Conservation (phyloP, 768 basidiomycete genomes). For the Suillus spraguei region DNA sequence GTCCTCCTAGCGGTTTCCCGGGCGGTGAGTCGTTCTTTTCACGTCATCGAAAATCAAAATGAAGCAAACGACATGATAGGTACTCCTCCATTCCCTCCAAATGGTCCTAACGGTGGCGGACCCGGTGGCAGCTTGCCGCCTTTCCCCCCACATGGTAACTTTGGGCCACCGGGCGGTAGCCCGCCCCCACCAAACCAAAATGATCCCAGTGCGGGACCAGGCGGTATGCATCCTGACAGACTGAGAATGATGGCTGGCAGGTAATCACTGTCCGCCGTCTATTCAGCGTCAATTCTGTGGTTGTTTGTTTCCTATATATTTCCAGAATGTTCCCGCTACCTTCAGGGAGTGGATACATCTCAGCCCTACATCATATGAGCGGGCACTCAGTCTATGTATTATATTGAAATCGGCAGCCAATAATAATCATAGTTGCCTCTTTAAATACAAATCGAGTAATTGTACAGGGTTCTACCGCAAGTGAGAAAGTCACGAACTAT, state of each 20-base stretch:
- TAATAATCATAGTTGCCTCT: too few species aligned
- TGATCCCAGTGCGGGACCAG: conserved; percentile 45
- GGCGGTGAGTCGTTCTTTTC: conserved; percentile 41
- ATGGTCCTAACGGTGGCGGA: conserved; percentile 23
- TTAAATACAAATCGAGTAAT: too few species aligned
- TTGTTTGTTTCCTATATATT: conserved; percentile 2
- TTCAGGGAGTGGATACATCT: too few species aligned
- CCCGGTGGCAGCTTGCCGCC: conserved; percentile 35
- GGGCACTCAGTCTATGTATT: too few species aligned
- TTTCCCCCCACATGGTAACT: conserved; percentile 34
- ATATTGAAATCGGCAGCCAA: too few species aligned
- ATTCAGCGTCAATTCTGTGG: neutral
- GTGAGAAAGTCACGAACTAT: too few species aligned
- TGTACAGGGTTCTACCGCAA: too few species aligned
- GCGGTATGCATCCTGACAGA: conserved; percentile 85
- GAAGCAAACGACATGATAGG: conserved; percentile 25
- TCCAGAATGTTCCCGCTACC: neutral
- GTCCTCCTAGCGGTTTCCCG: conserved; percentile 51
- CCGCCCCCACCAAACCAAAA: conserved; percentile 44
- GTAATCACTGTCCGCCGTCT: conserved; percentile 17
- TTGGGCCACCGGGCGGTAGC: conserved; percentile 43
- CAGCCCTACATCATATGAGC: too few species aligned
- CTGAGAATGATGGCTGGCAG: conserved; percentile 71
- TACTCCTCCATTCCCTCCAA: conserved; percentile 56
- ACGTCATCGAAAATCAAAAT: neutral